Conservation (phyloP, 2,329 filamentous ascomycete species). For the Alternaria consortialis region DNA sequence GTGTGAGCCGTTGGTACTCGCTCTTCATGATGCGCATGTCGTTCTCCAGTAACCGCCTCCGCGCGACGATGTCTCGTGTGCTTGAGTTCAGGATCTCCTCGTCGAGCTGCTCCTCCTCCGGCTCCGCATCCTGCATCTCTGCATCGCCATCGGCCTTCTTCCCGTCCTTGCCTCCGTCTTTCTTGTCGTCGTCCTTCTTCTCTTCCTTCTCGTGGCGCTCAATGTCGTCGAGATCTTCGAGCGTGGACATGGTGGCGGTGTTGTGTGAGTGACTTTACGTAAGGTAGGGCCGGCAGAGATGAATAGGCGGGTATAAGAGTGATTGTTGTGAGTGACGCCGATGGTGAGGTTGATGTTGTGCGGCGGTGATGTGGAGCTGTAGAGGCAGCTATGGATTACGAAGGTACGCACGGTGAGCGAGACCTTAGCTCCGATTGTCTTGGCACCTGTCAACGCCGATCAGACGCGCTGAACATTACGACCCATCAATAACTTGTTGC, state of each 20-base stretch:
- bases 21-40: constrained; percentile 99
- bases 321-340: constrained; percentile 10
- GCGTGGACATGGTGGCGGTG: constrained; percentile 75
- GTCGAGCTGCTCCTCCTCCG: constrained; percentile 79
- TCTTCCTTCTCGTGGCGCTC: constrained; percentile 80
- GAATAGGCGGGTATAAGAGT: constrained; percentile 2
- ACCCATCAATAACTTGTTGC: neutral
- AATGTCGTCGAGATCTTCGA: constrained; percentile 90
- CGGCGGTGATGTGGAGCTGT: constrained; percentile 36
- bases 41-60: constrained; percentile 92
- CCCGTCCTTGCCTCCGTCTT: constrained; percentile 63
- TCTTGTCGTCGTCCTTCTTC: constrained; percentile 66
- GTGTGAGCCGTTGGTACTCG: constrained; percentile 90
- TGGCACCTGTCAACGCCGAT: constrained; percentile 15
- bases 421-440: constrained; percentile 18
- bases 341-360: constrained; percentile 16
- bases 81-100: constrained; percentile 91
- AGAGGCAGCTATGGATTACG: constrained; percentile 50
- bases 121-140: constrained; percentile 85
- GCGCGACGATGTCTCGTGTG: constrained; percentile 92
- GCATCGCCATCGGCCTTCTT: constrained; percentile 76
- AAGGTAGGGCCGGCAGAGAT: neutral
- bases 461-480: constrained; percentile 3
- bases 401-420: constrained; percentile 33
- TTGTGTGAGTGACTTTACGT: constrained; percentile 17